Conservation (phyloP, 2,329 filamentous ascomycete genomes). For the Blastomyces percursus region DNA sequence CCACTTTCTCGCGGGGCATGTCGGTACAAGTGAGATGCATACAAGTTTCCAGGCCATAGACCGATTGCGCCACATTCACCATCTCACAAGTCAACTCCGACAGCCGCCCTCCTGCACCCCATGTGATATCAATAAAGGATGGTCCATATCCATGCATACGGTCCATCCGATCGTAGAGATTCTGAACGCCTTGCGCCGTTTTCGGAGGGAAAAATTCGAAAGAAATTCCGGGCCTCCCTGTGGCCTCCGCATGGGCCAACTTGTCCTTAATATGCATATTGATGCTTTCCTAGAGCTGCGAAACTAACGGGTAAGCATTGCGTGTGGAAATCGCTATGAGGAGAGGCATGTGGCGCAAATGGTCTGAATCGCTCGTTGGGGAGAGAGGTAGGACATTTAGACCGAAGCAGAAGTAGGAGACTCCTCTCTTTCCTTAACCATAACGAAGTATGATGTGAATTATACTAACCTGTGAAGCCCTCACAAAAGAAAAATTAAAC, state of each 20-base stretch:
- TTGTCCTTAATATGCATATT: slow-evolving; percentile 95
- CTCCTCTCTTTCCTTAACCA: background rate
- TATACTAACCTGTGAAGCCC: background rate
- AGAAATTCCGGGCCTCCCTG: slow-evolving; percentile 79
- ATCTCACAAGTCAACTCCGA: slow-evolving; percentile 94
- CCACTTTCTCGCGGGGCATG: slow-evolving; percentile 87
- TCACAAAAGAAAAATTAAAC: background rate
- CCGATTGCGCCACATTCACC: slow-evolving; percentile 89
- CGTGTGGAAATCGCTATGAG: background rate
- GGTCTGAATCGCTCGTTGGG: background rate
- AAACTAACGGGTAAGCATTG: slow-evolving; percentile 4
- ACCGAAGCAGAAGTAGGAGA: background rate
- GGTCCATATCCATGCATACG: slow-evolving; percentile 93
- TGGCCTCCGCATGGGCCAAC: slow-evolving; percentile 67
- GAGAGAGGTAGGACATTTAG: background rate
- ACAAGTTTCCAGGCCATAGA: slow-evolving; percentile 92
- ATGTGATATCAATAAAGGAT: slow-evolving; percentile 96
- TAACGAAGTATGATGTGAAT: background rate
- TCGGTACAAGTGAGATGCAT: slow-evolving; percentile 99
- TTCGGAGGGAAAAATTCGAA: slow-evolving; percentile 99
- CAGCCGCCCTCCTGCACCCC: slow-evolving; percentile 87
- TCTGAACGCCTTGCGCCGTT: slow-evolving; percentile 81
- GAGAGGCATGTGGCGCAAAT: background rate
- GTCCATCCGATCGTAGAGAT: slow-evolving; percentile 98
- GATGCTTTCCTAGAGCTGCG: slow-evolving; percentile 16